These are phyloP conservation scores for Neckera pumila DNA, from an alignment of 225 moss, liverwort and hornwort genomes.

Conservation along the genomic window DNA sequence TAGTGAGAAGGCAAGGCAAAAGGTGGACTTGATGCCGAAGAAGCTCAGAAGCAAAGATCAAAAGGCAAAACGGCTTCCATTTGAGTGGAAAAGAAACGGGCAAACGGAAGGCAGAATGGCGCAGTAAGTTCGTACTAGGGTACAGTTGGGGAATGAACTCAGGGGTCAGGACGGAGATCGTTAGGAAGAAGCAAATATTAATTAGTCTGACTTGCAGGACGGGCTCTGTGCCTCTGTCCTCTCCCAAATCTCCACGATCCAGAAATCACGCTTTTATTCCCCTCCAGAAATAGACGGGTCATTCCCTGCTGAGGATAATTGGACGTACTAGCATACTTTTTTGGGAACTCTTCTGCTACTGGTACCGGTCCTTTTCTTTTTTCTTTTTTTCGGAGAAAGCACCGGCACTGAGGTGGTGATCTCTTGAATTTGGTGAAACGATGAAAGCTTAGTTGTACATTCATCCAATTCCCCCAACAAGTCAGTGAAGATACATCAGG, in stretches of 20 bases:
- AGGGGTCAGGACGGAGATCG: neutral
- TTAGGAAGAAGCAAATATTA: neutral
- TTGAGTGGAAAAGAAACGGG: neutral
- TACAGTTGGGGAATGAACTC: neutral
- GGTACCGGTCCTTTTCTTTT: neutral
- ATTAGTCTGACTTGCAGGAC: neutral
- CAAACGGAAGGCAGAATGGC: neutral
- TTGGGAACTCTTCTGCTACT: neutral
- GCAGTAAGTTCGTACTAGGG: neutral
- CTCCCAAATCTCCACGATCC: conserved; percentile 13
- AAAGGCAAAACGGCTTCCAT: neutral
- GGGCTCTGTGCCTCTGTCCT: neutral
- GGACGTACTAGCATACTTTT: neutral
- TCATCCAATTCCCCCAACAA: neutral
- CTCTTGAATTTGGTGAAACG: too few relatives aligned
- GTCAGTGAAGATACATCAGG: too few relatives aligned
- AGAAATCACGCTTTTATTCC: conserved; percentile 3
- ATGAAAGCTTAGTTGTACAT: neutral
- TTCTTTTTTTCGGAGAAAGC: neutral
- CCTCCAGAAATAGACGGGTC: neutral
- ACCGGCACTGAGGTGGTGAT: neutral
- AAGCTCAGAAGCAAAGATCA: neutral
- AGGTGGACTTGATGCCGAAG: too few relatives aligned
- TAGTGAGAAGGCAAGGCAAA: neutral
- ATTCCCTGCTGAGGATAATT: neutral